These are phyloP conservation scores for Scalesia atractyloides DNA, from an alignment of 129 eudicot species.

Conservation along the genomic window DNA sequence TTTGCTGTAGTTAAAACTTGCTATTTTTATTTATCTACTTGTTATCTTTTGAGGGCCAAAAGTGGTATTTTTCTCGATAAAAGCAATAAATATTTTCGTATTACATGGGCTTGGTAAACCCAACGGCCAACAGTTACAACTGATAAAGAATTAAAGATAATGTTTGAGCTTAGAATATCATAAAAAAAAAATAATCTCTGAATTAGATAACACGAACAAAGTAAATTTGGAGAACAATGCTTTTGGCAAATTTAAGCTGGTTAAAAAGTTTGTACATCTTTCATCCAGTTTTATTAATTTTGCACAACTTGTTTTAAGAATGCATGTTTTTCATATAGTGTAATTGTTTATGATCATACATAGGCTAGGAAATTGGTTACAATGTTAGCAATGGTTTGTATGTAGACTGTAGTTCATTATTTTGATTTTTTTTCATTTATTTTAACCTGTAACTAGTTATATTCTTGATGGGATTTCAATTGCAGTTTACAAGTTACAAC, in stretches of 20 bases:
- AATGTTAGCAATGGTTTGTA: background rate
- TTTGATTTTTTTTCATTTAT: no score
- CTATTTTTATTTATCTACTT: background rate
- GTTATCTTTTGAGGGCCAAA: background rate
- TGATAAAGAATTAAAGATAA: background rate
- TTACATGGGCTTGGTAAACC: background rate
- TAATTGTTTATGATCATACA: background rate
- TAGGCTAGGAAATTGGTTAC: background rate
- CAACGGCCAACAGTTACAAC: background rate
- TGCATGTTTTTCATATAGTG: background rate
- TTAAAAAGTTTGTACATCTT: background rate
- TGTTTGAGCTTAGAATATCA: background rate
- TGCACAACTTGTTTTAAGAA: background rate
- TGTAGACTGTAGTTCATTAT: background rate
- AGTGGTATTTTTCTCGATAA: background rate
- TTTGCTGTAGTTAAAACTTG: background rate
- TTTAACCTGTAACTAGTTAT: background rate
- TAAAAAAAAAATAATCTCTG: background rate
- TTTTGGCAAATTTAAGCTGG: background rate
- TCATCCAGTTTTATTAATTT: background rate
- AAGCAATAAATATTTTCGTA: background rate
- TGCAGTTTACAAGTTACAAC: background rate
- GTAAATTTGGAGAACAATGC: background rate
- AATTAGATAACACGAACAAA: background rate
- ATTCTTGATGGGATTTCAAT: background rate